Base-by-base conservation (phyloP, 208 protist species). In the Crithidia mellificae region DNA sequence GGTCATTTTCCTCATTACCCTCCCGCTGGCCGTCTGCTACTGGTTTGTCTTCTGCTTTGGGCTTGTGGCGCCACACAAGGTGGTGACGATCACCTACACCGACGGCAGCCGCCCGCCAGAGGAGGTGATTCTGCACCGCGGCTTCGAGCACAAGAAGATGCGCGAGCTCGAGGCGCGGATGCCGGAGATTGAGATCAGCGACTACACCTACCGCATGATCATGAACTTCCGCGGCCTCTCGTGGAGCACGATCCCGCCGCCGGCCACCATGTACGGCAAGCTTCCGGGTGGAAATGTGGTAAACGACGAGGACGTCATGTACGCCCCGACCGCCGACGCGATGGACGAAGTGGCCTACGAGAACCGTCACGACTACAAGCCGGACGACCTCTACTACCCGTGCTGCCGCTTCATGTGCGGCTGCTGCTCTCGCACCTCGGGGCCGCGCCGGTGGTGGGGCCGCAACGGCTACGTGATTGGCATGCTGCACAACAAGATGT, bases 21-120 rank as follows among this genome's bases (percentile, higher is more conserved):
- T 85, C 15, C 87, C 88, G n/a, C 55, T 92, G 4, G 46, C 66
- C 27, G 22, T 81, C 14, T 43, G 87, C 6, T 97, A 97, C 74
- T 89, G 81, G 74, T 43, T 90, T 6, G 59, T 78, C 30, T 97
- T 89, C 59, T 83, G 74, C 39, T 70, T 95, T 24, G 90, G 86
- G 27, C 44, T 97, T 11, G 80, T 83, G 0, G 72, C 81, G 0
- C 80, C 84, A 27, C 77, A 84, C 24, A 79, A 78, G 41, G 65
- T 86, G 1, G 56, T 83, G 9, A 58, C 53, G 0, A 68, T 77
- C 30, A 84, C 78, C 19, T 32, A 57, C 50, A 44, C 47, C 2
- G 38, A 64, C 19, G 59, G 43, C 12, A 73, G 52, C 50, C 2
- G 20, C 32, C 61, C 61, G 14, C 44, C 17, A 32, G 51, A 73